A percentile compares a stretch with the other conserved stretches of the same genome.
phyloP scores from a whole-genome alignment of 1,284 basidiomycete genomes.

The Exobasidium cylindrosporum region DNA sequence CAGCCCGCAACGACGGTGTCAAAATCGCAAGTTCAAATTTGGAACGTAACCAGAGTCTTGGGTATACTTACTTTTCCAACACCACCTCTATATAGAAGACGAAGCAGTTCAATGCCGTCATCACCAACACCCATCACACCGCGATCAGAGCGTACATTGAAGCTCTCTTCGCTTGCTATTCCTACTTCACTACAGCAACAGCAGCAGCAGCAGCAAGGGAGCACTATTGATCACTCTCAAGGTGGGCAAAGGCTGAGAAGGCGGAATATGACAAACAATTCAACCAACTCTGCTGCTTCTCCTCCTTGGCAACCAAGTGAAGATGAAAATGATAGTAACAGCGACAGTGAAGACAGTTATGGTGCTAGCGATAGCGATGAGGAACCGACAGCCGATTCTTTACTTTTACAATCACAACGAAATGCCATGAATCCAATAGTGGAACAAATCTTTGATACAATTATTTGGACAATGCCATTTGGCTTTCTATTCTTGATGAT shows the following conservation, averaged over 20 bases:
- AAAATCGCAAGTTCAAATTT: background rate
- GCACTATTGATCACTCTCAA: no score
- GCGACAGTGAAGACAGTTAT: constrained; percentile 1
- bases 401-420: background rate
- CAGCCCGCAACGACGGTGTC: background rate
- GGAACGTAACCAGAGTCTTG: background rate
- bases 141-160: background rate
- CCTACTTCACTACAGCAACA: background rate
- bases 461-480: constrained; percentile 53
- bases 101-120: background rate
- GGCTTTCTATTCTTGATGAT: constrained; percentile 46
- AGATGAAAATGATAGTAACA: background rate
- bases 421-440: constrained; percentile 27
- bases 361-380: constrained; percentile 3
- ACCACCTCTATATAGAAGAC: background rate
- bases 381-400: background rate
- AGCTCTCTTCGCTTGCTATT: background rate
- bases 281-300: background rate
- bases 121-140: background rate
- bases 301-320: background rate
- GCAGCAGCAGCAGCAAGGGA: background rate
- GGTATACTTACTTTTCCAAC: background rate
- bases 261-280: background rate
- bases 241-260: background rate
- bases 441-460: constrained; percentile 35